Base-by-base conservation (phyloP, 768 basidiomycete genomes). In the Naganishia friedmannii region DNA sequence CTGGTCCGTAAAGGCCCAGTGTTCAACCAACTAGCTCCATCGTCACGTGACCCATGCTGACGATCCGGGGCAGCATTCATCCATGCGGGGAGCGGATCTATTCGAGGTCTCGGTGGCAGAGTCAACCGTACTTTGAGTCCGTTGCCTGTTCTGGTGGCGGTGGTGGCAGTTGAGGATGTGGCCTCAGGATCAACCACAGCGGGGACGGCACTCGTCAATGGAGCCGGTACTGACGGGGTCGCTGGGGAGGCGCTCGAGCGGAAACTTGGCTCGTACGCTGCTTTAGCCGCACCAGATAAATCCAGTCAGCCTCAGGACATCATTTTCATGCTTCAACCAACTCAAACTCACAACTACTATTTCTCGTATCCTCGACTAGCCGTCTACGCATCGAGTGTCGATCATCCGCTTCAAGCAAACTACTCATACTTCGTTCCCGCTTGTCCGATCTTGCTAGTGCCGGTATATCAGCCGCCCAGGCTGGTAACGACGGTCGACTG, bases 391-490 rank as follows among this genome's bases (percentile, higher is more conserved):
- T 10, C 15, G 42, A 31, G 28, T 28, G 13, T 13, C 60, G 39
- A 15, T 63, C 60, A 42, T 63, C 60, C 12, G 60, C 60, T 63
- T 63, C 60, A n/a, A 63, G 19, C 26, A 63, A 28, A 29, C 60
- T 63, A 26, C 60, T 63, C 60, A 63, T 63, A 63, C 60, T 63
- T 29, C 60, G 60, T 63, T 63, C 60, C 21, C 60, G 39, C 60
- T 63, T 63, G 26, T 63, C 60, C 23, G 60, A 23, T 45, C 42
- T 63, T 28, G 60, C 60, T 26, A 63, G 32, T 29, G 60, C 60
- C 10, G 60, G 60, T 42, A 63, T 23, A 45, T 63, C 60, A 12
- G 60, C 60, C 29, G 60, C 60, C 60, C 60, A 63, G 2, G 39
- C 21, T 23, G 60, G 60, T 29, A 63, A 45, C 12, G 42, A 23